Base-by-base conservation (phyloP, 2,329 filamentous ascomycete genomes). In the Ophiostoma australiae region DNA sequence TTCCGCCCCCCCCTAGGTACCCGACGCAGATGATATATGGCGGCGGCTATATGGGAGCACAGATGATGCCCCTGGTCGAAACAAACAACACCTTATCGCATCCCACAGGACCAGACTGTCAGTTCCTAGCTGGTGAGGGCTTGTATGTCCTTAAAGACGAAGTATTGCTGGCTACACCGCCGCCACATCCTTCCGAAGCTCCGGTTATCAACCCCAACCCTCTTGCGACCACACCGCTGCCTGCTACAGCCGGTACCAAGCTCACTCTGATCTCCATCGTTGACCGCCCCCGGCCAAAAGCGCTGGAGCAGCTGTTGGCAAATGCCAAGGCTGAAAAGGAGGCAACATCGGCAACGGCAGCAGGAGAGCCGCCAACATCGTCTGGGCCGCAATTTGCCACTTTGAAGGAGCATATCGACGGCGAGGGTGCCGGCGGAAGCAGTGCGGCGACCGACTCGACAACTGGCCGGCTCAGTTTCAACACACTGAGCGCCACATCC, bases 51-150 rank as follows among this genome's bases (percentile, higher is more conserved):
- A 88, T 88, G 74, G 86, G 89, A 77, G 89, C 89, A 73, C 85
- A 90, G 78, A 84, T 88, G 69, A 84, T 88, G 52, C 90, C 91
- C 52, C 87, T 97, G 80, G 90, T 97, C 77, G 95, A 99, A 85
- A 97, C 94, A 70, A 97, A 95, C 81, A 99, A 98, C 79, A 90
- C 89, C 55, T 83, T 99, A 73, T 88, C 87, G 71, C 91, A 91
- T 76, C 94, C 92, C 33, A 88, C 89, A 48, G 92, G 92, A 5
- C 87, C 91, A 33, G 94, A 97, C 76, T 92, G 93, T 80, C 92
- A 96, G 78, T 90, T 99, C 75, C 89, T 97, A 63, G 93, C 94
- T 67, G 95, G 94, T 80, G 95, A 99, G 88, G 95, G 93, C 92
- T 81, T 74, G 78, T 41, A 55, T 78, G 86, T 91, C 31, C 87